These are phyloP conservation scores for Bathelium albidoporum DNA, from an alignment of 495 filamentous ascomycete genomes.

Conservation along the genomic window DNA sequence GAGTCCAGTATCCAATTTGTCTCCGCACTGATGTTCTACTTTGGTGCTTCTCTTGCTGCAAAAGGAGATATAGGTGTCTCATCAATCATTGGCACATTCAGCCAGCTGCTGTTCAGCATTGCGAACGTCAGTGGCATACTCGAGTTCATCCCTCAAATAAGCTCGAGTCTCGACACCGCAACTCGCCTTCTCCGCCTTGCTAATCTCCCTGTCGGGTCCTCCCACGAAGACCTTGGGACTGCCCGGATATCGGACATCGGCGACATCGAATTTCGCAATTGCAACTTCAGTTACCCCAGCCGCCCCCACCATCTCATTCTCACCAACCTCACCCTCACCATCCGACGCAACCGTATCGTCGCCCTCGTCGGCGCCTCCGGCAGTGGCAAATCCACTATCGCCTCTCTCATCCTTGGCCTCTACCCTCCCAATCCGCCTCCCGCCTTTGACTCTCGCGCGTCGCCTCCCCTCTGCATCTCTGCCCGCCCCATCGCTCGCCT, in stretches of 20 bases:
- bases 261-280: conserved; percentile 49
- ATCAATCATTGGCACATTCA: conserved; percentile 61
- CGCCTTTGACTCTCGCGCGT: conserved; percentile 25
- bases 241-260: conserved; percentile 40
- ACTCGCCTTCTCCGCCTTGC: conserved; percentile 64
- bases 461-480: conserved; percentile 44
- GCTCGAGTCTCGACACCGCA: conserved; percentile 59
- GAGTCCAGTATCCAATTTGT: conserved; percentile 62
- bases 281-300: conserved; percentile 62
- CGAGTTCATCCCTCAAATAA: conserved; percentile 70
- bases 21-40: conserved; percentile 77
- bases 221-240: conserved; percentile 51
- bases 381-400: conserved; percentile 80
- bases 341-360: conserved; percentile 50
- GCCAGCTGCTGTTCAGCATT: conserved; percentile 73
- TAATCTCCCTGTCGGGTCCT: conserved; percentile 42
- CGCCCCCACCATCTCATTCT: conserved; percentile 45
- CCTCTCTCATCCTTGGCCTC: conserved; percentile 59
- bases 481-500: conserved; percentile 44
- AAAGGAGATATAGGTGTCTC: conserved; percentile 37
- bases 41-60: conserved; percentile 55
- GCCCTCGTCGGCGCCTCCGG: conserved; percentile 79
- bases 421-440: conserved; percentile 36
- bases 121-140: conserved; percentile 59
- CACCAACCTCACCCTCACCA: conserved; percentile 46